Percentiles rank a stretch among this genome's conserved stretches.
phyloP scores from a whole-genome alignment of 2,329 filamentous ascomycete species.

The Pseudogymnoascus sp. region DNA sequence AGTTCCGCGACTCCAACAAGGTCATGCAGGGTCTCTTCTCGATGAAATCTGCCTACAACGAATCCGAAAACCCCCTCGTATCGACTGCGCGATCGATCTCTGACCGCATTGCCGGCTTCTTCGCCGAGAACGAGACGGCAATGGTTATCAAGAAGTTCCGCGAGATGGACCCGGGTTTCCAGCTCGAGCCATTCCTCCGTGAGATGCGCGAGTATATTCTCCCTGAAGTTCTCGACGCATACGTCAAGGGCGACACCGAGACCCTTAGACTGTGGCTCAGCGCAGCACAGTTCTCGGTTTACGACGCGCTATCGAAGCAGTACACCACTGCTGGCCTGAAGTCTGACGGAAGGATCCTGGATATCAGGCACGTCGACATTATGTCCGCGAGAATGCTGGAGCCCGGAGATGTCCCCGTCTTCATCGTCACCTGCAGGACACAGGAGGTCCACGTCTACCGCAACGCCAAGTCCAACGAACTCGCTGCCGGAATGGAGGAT shows the following conservation, averaged over 20 bases:
- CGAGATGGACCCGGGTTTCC: conserved; percentile 90
- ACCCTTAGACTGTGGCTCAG: conserved; percentile 93
- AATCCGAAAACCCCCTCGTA: conserved; percentile 95
- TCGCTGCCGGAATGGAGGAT: conserved; percentile 97
- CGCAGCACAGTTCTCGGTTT: conserved; percentile 92
- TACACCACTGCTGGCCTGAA: conserved; percentile 90
- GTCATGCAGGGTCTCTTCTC: conserved; percentile 83
- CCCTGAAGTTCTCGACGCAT: conserved; percentile 93
- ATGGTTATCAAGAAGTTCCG: conserved; percentile 98
- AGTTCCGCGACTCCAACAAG: conserved; percentile 85
- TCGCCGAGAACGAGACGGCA: conserved; percentile 96
- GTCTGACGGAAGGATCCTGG: conserved; percentile 88
- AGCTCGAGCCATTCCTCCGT: conserved; percentile 87
- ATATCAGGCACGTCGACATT: conserved; percentile 91
- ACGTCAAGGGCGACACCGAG: conserved; percentile 91
- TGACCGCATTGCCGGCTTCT: conserved; percentile 88
- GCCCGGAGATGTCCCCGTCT: conserved; percentile 84
- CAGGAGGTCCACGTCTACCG: conserved; percentile 97
- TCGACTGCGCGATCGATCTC: conserved; percentile 86
- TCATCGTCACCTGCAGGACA: conserved; percentile 92
- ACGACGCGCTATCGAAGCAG: conserved; percentile 93
- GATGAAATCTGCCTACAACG: conserved; percentile 82
- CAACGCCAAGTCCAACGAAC: conserved; percentile 80
- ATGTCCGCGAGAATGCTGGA: conserved; percentile 74
- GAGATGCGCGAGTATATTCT: conserved; percentile 98